A percentile compares a stretch with the other conserved stretches of the same genome.
Evolutionary conservation across 352 stramenopile genomes (phyloP).

Genomic region (Phytopythium boreale): DNA sequence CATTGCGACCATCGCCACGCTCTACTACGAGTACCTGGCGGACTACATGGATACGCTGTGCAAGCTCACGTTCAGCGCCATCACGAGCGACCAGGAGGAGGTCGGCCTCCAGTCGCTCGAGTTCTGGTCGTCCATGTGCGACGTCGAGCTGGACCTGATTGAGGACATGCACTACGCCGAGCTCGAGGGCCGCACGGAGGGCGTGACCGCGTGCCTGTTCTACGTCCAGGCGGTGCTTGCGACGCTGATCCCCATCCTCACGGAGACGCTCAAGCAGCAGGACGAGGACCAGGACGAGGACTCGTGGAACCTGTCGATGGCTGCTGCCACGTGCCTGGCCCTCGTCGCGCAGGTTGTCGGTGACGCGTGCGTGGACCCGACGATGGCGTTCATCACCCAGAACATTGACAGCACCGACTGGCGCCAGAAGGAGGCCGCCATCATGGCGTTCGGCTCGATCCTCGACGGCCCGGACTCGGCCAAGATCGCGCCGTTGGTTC

Average conservation of each 20-base stretch:
- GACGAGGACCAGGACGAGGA: constrained; percentile 95
- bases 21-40: constrained; percentile 96
- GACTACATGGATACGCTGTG: constrained; percentile 97
- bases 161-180: constrained; percentile 89
- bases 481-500: constrained; percentile 90
- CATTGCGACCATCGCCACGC: constrained; percentile 91
- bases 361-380: constrained; percentile 87
- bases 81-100: constrained; percentile 89
- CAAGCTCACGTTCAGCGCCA: constrained; percentile 93
- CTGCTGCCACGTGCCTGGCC: constrained; percentile 90
- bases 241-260: constrained; percentile 91
- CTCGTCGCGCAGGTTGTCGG: constrained; percentile 93
- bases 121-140: constrained; percentile 97
- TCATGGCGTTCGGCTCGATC: constrained; percentile 97
- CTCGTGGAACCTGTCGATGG: constrained; percentile 93
- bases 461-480: constrained; percentile 91
- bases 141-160: constrained; percentile 94
- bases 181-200: constrained; percentile 42
- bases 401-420: constrained; percentile 96
- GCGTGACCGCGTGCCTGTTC: constrained; percentile 69
- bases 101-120: constrained; percentile 96
- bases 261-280: constrained; percentile 93
- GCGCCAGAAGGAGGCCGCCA: constrained; percentile 93
- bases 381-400: constrained; percentile 94
- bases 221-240: constrained; percentile 89